Conservation (phyloP, 495 filamentous ascomycete species). For the Xylaria longipes region DNA sequence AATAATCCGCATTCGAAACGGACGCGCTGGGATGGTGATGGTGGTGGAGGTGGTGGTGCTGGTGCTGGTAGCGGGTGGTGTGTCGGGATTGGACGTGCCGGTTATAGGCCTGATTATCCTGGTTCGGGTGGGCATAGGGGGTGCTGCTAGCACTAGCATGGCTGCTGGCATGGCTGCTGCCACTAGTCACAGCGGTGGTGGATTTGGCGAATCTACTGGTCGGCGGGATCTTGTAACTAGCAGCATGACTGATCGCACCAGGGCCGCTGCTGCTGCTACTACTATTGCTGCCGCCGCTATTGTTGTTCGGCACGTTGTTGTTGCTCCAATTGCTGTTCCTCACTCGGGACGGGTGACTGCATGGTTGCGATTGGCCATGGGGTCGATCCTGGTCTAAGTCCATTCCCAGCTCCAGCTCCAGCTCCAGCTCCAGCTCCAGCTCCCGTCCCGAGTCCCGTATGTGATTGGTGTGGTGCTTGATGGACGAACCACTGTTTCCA, state of each 20-base stretch:
- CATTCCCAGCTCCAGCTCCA: not conserved
- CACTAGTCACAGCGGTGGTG: not conserved
- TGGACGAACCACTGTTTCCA: not conserved
- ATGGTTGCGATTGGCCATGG: conserved; percentile 14
- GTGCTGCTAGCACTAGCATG: not conserved
- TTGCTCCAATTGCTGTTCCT: not conserved
- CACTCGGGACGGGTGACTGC: not conserved
- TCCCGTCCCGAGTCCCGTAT: not conserved
- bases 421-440: not conserved
- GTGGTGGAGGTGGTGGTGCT: not conserved
- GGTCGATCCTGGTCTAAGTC: not conserved
- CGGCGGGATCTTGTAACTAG: not conserved
- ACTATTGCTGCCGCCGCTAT: not conserved
- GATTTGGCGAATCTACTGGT: conserved; percentile 1
- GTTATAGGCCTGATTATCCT: conserved; percentile 10
- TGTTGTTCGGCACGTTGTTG: not conserved
- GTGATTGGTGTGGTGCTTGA: not conserved
- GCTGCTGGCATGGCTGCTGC: not conserved
- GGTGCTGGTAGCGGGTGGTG: not conserved
- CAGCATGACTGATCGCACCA: conserved; percentile 5
- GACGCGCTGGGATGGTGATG: not conserved
- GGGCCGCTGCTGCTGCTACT: conserved; percentile 8
- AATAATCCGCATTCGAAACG: not conserved
- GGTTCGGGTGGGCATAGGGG: conserved; percentile 19
- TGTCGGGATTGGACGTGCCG: conserved; percentile 1